Percentiles rank a stretch among this genome's conserved stretches.
phyloP scores from a whole-genome alignment of 768 basidiomycete genomes.

The Flagelloscypha sp. region DNA sequence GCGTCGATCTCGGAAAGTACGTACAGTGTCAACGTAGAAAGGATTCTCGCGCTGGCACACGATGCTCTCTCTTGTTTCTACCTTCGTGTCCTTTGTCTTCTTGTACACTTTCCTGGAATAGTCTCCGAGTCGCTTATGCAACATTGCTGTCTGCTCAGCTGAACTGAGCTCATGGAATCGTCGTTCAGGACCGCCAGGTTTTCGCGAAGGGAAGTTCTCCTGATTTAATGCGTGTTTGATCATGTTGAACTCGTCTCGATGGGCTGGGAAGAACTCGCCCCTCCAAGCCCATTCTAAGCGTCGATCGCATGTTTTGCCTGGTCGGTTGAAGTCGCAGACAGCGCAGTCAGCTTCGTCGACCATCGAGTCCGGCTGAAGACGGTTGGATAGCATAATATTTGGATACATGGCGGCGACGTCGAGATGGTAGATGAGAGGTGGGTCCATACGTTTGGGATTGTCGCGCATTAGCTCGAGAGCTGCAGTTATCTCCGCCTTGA shows the following conservation, averaged over 20 bases:
- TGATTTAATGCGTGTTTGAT: slow-evolving; percentile 94
- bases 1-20: slow-evolving; percentile 91
- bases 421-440: slow-evolving; percentile 94
- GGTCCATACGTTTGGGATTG: slow-evolving; percentile 80
- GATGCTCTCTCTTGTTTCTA: slow-evolving; percentile 89
- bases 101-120: slow-evolving; percentile 98
- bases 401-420: slow-evolving; percentile 99
- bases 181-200: slow-evolving; percentile 62
- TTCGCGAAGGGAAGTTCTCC: slow-evolving; percentile 81
- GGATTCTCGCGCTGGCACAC: slow-evolving; percentile 98
- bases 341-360: slow-evolving; percentile 95
- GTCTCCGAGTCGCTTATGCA: slow-evolving; percentile 96
- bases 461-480: slow-evolving; percentile 88
- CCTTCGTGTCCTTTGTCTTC: slow-evolving; percentile 95
- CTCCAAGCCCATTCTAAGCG: slow-evolving; percentile 97
- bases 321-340: slow-evolving; percentile 96
- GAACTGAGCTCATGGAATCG: slow-evolving; percentile 77
- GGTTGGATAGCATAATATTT: slow-evolving; percentile 99
- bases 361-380: slow-evolving; percentile 96
- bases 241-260: slow-evolving; percentile 98
- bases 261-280: slow-evolving; percentile 96
- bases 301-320: slow-evolving; percentile 91
- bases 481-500: slow-evolving; percentile 68
- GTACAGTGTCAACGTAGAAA: slow-evolving; percentile 98
- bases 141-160: slow-evolving; percentile 81